Evolutionary conservation across 805 yeast species (phyloP), one percentile per base, ranked within the genome.

Genomic region (Ogataea paraovalis): DNA sequence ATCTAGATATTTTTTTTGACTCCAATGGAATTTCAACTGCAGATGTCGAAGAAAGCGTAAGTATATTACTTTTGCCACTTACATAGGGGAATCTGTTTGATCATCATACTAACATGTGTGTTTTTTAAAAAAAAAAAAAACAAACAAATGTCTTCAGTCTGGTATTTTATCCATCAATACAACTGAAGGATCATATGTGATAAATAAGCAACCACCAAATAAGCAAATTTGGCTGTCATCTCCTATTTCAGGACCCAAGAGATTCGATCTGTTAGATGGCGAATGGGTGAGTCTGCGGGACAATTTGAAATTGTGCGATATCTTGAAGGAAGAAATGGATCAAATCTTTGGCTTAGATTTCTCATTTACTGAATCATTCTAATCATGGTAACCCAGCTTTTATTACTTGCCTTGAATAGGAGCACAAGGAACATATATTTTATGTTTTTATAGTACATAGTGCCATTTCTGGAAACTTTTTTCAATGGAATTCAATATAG

Each of bases 171-270:
- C 92, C 1, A 64, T 94, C 48, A 79, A 74, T 6, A 87, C 92
- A 3, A 78, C 82, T 1, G 71, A 73, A 16, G 98, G 97, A 1
- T 78, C 91, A 0, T 94, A 94, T 62, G 96, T 94, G 25, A 83
- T 94, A 61, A 94, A 94, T 71, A 92, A 90, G 62, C 98, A 94
- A 68, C 99, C 99, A 1, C 97, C 99, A 3, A 94, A 90, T 68
- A 85, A 87, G 67, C 99, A 94, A 65, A 85, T 94, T 27, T 94
- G 99, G 99, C 74, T 92, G 45, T 81, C 95, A 49, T 86, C 96
- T 39, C 99, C 99, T 0, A 61, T 89, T 3, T 85, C 95, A 7
- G 99, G 99, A 0, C 99, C 99, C 5, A 89, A 90, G 61, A 69
- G 86, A 54, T 86, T 80, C 59, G 98, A 94, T 64, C 79, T 77